These are phyloP conservation scores for Marasmius oreades DNA, from an alignment of 1,284 basidiomycete species.

Conservation along the genomic window DNA sequence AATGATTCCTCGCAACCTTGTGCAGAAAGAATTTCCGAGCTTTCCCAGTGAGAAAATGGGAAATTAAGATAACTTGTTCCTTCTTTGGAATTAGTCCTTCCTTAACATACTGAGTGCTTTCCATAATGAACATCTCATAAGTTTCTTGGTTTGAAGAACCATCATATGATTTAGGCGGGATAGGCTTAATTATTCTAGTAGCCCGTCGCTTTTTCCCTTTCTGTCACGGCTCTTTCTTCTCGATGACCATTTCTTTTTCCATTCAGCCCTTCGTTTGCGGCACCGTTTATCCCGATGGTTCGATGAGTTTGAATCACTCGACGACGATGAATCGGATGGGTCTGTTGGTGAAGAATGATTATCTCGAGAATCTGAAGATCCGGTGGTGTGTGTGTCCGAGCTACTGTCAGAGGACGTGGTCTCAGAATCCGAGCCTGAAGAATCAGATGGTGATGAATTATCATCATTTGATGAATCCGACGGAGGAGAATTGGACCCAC, in stretches of 20 bases:
- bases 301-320: no score
- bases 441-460: background rate
- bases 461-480: no score
- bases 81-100: conserved; percentile 4
- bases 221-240: background rate
- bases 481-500: background rate
- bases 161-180: conserved; percentile 5
- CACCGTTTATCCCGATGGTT: no score
- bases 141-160: conserved; percentile 7
- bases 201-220: no score
- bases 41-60: background rate
- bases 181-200: background rate
- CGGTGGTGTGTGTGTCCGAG: no score
- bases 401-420: background rate
- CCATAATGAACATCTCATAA: conserved; percentile 5
- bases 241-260: background rate
- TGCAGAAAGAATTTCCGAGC: conserved; percentile 6
- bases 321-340: no score
- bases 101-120: background rate
- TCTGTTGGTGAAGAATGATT: no score
- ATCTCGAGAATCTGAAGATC: no score
- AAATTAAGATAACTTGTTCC: conserved; percentile 2
- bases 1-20: conserved; percentile 1
- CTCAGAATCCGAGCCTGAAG: background rate
- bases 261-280: background rate